Percentiles rank a stretch among this genome's conserved stretches.
These are phyloP conservation scores for Pelargonium nanum DNA, from an alignment of 345 rosid species.

Conservation along the genomic window DNA sequence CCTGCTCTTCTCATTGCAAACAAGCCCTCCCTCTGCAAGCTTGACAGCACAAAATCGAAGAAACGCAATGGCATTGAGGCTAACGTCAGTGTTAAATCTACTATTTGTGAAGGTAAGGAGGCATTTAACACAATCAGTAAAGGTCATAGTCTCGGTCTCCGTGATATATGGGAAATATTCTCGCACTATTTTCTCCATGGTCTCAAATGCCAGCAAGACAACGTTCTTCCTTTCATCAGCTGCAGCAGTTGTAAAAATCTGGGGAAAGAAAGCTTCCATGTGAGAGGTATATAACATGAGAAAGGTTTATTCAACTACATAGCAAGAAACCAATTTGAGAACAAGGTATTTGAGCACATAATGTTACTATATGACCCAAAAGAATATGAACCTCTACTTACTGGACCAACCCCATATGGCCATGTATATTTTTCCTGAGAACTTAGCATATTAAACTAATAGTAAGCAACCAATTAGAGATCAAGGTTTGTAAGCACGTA, in stretches of 20 bases:
- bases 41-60: slow-evolving; percentile 90
- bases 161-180: slow-evolving; percentile 84
- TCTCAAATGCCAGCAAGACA: slow-evolving; percentile 79
- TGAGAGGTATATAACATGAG: too few species aligned
- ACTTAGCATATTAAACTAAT: too few species aligned
- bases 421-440: too few species aligned
- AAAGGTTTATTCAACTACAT: too few species aligned
- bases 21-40: slow-evolving; percentile 86
- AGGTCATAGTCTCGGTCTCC: slow-evolving; percentile 87
- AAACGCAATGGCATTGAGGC: slow-evolving; percentile 94
- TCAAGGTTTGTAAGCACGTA: too few species aligned
- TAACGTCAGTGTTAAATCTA: slow-evolving; percentile 76
- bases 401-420: too few species aligned
- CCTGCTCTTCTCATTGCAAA: slow-evolving; percentile 44
- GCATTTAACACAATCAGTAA: slow-evolving; percentile 91
- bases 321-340: slow-evolving; percentile 5
- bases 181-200: slow-evolving; percentile 91
- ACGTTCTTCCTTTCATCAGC: slow-evolving; percentile 81
- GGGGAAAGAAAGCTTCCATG: slow-evolving; percentile 15
- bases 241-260: slow-evolving; percentile 84
- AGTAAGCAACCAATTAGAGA: too few species aligned
- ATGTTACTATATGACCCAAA: too few species aligned
- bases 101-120: slow-evolving; percentile 84
- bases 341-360: too few species aligned
- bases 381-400: too few species aligned